phyloP scores from a whole-genome alignment of 305 asterid species.

The Fraxinus sp. region DNA sequence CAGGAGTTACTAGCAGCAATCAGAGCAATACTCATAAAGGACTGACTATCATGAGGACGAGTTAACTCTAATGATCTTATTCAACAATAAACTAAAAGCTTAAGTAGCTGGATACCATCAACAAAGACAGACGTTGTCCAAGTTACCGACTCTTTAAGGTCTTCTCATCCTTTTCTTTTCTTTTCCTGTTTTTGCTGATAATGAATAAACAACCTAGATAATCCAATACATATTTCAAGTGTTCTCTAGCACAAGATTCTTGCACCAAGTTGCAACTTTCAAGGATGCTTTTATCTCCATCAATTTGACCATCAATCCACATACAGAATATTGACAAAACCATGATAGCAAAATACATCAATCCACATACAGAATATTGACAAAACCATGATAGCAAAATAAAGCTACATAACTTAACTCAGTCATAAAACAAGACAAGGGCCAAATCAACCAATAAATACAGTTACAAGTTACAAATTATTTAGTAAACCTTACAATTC shows the following conservation, averaged over 20 bases:
- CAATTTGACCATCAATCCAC: background rate
- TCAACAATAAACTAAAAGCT: background rate
- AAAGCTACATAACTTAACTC: background rate
- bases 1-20: slow-evolving; percentile 16
- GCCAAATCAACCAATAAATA: background rate
- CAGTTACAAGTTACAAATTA: background rate
- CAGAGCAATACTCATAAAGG: background rate
- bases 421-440: background rate
- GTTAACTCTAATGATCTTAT: background rate
- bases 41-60: background rate
- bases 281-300: background rate
- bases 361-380: background rate
- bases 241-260: background rate
- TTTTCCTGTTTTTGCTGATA: background rate
- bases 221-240: background rate
- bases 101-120: background rate
- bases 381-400: background rate
- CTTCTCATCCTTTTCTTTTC: background rate
- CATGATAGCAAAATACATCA: background rate
- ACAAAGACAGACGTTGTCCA: background rate
- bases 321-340: background rate
- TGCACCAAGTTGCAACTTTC: background rate
- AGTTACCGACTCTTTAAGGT: background rate
- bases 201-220: background rate
- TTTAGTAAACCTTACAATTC: background rate